Evolutionary conservation across 2,329 filamentous ascomycete genomes (phyloP), one percentile per base, ranked within the genome.

Genomic region (Aspergillaceae sp.): DNA sequence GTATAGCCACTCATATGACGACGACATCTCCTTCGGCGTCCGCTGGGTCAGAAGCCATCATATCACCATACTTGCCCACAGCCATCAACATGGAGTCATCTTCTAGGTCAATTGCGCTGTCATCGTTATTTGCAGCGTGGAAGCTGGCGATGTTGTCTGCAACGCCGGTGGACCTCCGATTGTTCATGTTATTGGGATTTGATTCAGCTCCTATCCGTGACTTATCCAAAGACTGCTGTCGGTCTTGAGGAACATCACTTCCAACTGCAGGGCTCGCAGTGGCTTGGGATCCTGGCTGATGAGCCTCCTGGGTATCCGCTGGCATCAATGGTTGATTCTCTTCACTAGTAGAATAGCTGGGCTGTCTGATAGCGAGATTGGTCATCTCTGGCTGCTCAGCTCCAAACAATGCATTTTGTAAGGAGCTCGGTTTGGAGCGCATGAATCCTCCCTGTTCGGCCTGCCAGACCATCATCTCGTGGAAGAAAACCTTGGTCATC

Each of bases 401-500:
- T 5, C 51, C 53, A 40, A 62, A 53, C 1, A 47, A 51, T 19
- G 58, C 53, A 37, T 52, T 58, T 40, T 62, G 62, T 42, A 66
- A 48, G 27, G 62, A 60, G 38, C 57, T 60, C 2, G 69, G 69
- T 2, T 66, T 65, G 50, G 75, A 73, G 30, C 75, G 74, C 72
- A 96, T 82, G 61, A 96, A 96, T 0, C 91, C 91, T 43, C 90
- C 91, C 57, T 90, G 83, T 58, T 94, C 88, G 0, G 87, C 88
- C 55, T 95, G 74, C 77, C 94, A 96, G 47, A 85, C 77, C 42
- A 89, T 81, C 87, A 94, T 94, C 69, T 97, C 91, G 60, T 96
- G 90, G 44, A 96, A 79, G 76, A 91, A 97, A 48, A 91, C 90
- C 64, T 96, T 95, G 3, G 89, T 89, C 48, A 96, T 86, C 70